Conservation (phyloP, 2,329 filamentous ascomycete species). For the Exophiala lecanii-corni region DNA sequence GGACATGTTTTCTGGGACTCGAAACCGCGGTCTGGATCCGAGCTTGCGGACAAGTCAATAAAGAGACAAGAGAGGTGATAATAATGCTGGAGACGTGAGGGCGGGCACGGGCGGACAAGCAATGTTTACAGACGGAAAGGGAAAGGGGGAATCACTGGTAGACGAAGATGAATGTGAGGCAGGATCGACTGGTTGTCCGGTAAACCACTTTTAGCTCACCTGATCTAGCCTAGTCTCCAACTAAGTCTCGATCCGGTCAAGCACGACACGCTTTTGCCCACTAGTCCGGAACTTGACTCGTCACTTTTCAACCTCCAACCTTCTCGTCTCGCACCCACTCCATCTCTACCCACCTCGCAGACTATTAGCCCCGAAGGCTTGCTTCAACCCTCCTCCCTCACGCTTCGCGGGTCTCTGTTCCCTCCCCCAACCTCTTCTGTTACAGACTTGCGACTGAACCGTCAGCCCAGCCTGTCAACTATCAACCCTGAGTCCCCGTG, state of each 20-base stretch:
- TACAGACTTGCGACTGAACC: background rate
- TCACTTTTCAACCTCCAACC: background rate
- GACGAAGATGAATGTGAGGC: background rate
- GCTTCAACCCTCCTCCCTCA: background rate
- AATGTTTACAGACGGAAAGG: background rate
- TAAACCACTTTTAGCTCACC: background rate
- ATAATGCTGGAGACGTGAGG: background rate
- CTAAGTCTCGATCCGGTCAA: background rate
- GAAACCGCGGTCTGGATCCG: background rate
- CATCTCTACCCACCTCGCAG: background rate
- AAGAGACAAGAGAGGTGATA: background rate
- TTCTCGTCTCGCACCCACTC: background rate
- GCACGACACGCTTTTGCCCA: background rate
- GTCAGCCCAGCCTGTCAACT: conserved; percentile 1
- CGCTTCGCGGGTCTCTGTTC: too few species aligned
- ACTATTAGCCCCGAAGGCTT: background rate
- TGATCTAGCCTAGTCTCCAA: background rate
- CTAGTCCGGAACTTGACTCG: background rate
- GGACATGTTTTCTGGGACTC: background rate
- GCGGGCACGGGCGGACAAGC: background rate
- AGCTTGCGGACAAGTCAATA: background rate
- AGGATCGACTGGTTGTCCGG: background rate
- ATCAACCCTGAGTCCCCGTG: conserved; percentile 3
- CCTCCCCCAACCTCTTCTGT: background rate
- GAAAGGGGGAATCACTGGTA: background rate